Evolutionary conservation across 2,329 filamentous ascomycete species (phyloP).

Genomic region (Lojkania enalia): DNA sequence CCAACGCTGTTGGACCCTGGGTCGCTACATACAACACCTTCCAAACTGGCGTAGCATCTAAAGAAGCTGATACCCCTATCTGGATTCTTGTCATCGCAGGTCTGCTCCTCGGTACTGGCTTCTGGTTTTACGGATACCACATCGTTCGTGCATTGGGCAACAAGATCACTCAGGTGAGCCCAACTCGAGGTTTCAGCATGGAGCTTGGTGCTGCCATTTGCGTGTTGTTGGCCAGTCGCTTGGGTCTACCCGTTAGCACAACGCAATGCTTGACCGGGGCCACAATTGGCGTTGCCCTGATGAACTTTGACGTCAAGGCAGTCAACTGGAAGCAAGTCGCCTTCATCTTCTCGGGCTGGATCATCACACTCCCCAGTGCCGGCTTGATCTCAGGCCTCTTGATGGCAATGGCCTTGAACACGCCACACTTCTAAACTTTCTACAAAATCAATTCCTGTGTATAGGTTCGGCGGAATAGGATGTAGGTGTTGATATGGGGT

Average conservation of each 20-base stretch:
- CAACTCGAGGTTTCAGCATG: conserved; percentile 53
- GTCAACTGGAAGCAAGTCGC: conserved; percentile 49
- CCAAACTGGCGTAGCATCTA: conserved; percentile 51
- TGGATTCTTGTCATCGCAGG: conserved; percentile 64
- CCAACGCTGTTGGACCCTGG: conserved; percentile 55
- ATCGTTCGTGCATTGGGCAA: conserved; percentile 66
- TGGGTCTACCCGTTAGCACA: conserved; percentile 65
- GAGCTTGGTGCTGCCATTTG: conserved; percentile 57
- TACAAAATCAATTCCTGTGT: no score
- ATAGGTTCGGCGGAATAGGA: no score
- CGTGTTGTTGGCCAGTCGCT: conserved; percentile 65
- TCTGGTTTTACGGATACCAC: conserved; percentile 66
- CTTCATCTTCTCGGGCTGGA: conserved; percentile 49
- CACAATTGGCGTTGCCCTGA: conserved; percentile 30
- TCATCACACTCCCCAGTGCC: conserved; percentile 47
- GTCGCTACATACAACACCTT: conserved; percentile 66
- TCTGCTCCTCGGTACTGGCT: conserved; percentile 57
- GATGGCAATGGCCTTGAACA: conserved; percentile 48
- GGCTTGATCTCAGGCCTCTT: conserved; percentile 46
- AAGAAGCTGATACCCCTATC: conserved; percentile 56
- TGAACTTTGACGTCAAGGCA: conserved; percentile 40
- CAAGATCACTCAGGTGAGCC: conserved; percentile 63
- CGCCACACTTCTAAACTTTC: conserved; percentile 44
- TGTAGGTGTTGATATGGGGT: no score
- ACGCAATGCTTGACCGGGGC: conserved; percentile 57